Evolutionary conservation across 2,329 filamentous ascomycete species (phyloP), one percentile per base, ranked within the genome.

Genomic region (Diplocarpon rosae): DNA sequence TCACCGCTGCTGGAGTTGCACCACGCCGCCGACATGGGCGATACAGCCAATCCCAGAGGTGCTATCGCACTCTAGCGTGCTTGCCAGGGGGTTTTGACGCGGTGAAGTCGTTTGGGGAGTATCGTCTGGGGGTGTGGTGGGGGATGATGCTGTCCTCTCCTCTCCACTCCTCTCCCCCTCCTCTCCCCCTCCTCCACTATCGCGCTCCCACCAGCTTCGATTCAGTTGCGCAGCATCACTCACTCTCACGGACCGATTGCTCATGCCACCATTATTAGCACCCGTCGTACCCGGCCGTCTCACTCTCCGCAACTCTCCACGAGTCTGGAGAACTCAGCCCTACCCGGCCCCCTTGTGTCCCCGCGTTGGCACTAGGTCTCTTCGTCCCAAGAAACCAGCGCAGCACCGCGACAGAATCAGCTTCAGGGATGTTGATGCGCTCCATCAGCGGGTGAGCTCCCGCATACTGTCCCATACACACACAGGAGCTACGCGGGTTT

Each of bases 271-370:
- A 36, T 16, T 24, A 24, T 24, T 3, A 24, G 20, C 20, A 24
- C 20, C 7, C 20, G 20, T 24, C 20, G 20, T 24, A 24, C 20
- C 20, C 7, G 20, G 20, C 20, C 20, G 20, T 24, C 20, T 24
- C 20, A 24, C 20, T 7, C 20, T 24, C 20, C 20, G 4, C 20
- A 14, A 32, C 30, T 32, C 30, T 32, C 30, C 30, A 32, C 30
- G 30, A 10, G n/a, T 11, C 17, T 30, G 24, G 20, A n/a, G 32
- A 33, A 36, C 28, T 54, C 52, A 54, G 52, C 52, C 52, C 51
- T 54, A 54, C 52, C 52, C 52, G 52, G 49, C 41, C 30, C 42
- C 36, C 20, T 42, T 20, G 33, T 40, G 28, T 32, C 37, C 38
- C 37, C 39, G 39, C 39, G 14, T 4, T 31, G 39, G 32, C 32